Evolutionary conservation across 2,329 filamentous ascomycete species (phyloP).

Genomic region (Pseudocercospora crystallina): DNA sequence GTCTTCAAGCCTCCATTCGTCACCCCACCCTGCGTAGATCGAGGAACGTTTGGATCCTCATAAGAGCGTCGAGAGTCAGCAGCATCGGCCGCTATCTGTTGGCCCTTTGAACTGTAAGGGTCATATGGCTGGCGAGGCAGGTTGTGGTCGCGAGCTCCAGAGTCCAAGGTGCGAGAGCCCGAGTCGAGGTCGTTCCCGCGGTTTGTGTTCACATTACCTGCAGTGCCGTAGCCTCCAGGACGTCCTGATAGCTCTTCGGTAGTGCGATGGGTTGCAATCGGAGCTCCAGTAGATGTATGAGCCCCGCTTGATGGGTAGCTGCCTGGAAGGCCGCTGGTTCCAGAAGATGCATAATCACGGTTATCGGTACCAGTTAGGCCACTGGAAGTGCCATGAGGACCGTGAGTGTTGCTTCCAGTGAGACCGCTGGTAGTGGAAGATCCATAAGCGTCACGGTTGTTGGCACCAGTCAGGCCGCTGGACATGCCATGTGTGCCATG

Average conservation of each 20-base stretch:
- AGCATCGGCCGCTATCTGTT: constrained; percentile 17
- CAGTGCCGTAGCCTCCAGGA: no score
- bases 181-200: no score
- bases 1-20: not conserved
- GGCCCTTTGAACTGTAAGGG: constrained; percentile 20
- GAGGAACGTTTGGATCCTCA: no score
- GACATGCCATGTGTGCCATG: not conserved
- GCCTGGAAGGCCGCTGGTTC: no score
- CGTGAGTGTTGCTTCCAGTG: not conserved
- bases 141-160: no score
- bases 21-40: not conserved
- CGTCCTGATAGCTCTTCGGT: no score
- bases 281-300: no score
- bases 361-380: constrained; percentile 7
- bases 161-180: no score
- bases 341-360: no score
- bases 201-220: no score
- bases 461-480: not conserved
- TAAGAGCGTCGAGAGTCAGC: not conserved
- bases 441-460: not conserved
- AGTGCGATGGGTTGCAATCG: no score
- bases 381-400: not conserved
- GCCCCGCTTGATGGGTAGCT: no score
- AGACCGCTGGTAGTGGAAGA: not conserved
- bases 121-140: constrained; percentile 16